Evolutionary conservation across 2,329 filamentous ascomycete species (phyloP), one percentile per base, ranked within the genome.

Genomic region (Cordyceps sp.): DNA sequence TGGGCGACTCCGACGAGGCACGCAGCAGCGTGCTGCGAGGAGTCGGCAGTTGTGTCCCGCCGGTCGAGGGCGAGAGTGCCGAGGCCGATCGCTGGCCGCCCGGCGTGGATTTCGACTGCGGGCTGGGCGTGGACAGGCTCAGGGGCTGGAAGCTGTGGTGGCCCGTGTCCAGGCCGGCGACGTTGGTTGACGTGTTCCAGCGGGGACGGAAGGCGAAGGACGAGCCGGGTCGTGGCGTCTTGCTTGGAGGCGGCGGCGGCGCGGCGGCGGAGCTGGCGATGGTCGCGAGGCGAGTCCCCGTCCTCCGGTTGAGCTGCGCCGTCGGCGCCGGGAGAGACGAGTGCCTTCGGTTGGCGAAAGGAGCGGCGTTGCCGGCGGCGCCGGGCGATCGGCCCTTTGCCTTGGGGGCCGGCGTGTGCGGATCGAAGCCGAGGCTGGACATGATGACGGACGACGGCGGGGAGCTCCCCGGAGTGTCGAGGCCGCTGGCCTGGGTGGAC

Each of bases 381-480:
- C 61, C 64, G 15, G 63, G 57, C 3, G 65, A 59, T 12, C 69
- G 64, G 30, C 50, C 51, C 40, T 66, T 66, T 31, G 48, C 34
- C n/a, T 56, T 58, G 16, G 55, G 43, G 2, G 50, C 48, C 3
- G 64, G 62, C 4, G 64, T 68, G 16, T 53, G 46, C 13, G 61
- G 56, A 26, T 65, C 60, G 17, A 69, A 43, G 12, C 67, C 67
- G 10, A 70, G 51, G 29, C 54, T 61, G 2, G 66, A 64, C 68
- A 73, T 72, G 41, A 72, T 65, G 33, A 73, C 64, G 0, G 69
- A 74, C 4, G 69, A 73, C 4, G 69, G 68, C 7, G 69, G 69
- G 15, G 69, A 73, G 56, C 73, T 82, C 29, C 75, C 73, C 0
- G 78, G 78, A 0, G 78, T 82, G 22, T 78, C 83, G 29, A 74